Evolutionary conservation across 257 asterid species (phyloP), one percentile per base, ranked within the genome.

Genomic region (Phtheirospermum japonicum): DNA sequence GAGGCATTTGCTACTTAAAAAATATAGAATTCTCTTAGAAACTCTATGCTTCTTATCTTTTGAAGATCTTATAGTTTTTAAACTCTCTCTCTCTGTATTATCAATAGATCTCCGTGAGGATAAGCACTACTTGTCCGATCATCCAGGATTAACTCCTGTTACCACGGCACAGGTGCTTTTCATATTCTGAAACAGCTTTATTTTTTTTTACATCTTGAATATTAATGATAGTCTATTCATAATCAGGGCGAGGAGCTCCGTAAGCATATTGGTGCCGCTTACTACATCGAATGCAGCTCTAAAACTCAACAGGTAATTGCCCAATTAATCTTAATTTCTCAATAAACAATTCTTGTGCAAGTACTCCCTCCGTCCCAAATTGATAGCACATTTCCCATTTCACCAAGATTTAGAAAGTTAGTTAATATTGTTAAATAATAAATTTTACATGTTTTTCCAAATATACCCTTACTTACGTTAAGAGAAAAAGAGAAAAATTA

Each of bases 221-320:
- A 28, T 0, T n/a, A 0, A 54, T 54, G 33, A 33, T 56, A 33
- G 4, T 2, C 18, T 54, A 19, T 65, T 13, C 30, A 28, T 66
- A 12, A 70, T 73, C 71, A 91, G 96, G 98, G 98, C 8, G 96
- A 91, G 82, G 98, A 88, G 79, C 95, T 91, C 16, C 88, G 98
- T 3, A 88, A 84, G 74, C 95, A 84, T 58, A 84, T 91, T 63
- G 95, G 96, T 17, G 96, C 96, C 4, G 62, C 92, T 17, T 84
- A 80, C 74, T 91, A 91, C 71, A 81, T 91, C 7, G 98, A 91
- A 62, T 91, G 98, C 78, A 91, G 98, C 79, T 86, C 98, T 26
- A 91, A 91, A 79, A 88, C 98, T 74, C 98, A 91, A 70, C 98
- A 88, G 98, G 98, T 91, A 55, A 13, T 48, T 7, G 10, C 4